Conservation (phyloP, 179 eudicot species). For the Spinacia oleracea region DNA sequence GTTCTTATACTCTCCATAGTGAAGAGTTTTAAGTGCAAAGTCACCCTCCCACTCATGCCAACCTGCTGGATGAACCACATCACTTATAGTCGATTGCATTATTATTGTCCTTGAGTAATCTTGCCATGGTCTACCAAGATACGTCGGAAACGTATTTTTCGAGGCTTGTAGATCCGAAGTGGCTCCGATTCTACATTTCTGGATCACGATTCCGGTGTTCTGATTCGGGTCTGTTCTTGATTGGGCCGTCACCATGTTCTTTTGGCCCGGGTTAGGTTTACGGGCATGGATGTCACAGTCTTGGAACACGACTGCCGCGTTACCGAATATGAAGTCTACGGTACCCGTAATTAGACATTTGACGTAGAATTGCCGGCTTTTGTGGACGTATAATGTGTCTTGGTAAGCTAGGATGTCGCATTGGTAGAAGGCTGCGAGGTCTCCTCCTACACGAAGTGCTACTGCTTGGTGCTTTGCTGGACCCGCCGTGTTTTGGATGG, state of each 20-base stretch:
- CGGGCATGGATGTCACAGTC: constrained; percentile 68
- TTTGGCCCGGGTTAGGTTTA: constrained; percentile 40
- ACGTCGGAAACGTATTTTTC: constrained; percentile 28
- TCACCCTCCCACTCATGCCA: constrained; percentile 48
- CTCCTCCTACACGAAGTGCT: constrained; percentile 52
- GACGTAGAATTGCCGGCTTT: constrained; percentile 43
- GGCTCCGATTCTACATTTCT: constrained; percentile 39
- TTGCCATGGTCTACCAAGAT: constrained; percentile 62
- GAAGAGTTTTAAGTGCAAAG: constrained; percentile 36
- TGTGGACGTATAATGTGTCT: constrained; percentile 51
- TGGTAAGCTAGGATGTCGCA: constrained; percentile 60
- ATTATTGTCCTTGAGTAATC: constrained; percentile 45
- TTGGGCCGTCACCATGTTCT: constrained; percentile 68
- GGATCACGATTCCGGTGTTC: constrained; percentile 59
- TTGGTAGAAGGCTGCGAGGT: constrained; percentile 47
- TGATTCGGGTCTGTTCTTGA: constrained; percentile 63
- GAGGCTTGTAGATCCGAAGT: constrained; percentile 33
- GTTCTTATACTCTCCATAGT: constrained; percentile 53
- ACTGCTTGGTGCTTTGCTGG: constrained; percentile 46
- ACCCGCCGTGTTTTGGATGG: constrained; percentile 63
- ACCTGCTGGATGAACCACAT: constrained; percentile 43
- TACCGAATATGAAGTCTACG: constrained; percentile 65
- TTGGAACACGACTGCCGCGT: constrained; percentile 54
- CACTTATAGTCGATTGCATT: constrained; percentile 37
- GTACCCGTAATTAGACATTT: constrained; percentile 34